These are phyloP conservation scores for Castanea sativa DNA, from an alignment of 306 rosid genomes.

Conservation along the genomic window DNA sequence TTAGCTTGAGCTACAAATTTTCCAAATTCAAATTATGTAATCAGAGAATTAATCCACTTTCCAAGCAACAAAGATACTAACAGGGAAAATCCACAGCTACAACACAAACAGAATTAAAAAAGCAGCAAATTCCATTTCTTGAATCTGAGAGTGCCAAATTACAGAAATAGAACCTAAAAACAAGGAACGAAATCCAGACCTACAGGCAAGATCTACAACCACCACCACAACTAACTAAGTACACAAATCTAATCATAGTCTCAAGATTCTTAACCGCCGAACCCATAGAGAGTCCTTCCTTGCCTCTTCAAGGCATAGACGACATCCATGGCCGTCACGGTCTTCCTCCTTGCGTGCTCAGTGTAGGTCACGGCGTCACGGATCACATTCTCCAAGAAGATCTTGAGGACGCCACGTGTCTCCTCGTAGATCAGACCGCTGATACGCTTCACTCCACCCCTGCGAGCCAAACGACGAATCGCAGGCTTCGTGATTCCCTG, in stretches of 20 bases:
- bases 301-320: constrained; percentile 54
- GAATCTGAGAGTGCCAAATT: background rate
- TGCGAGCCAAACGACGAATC: constrained; percentile 49
- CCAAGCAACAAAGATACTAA: too few species aligned
- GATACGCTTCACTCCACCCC: constrained; percentile 54
- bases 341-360: constrained; percentile 51
- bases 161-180: background rate
- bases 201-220: constrained; percentile 7
- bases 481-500: constrained; percentile 58
- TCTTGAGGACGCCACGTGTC: constrained; percentile 50
- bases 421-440: constrained; percentile 54
- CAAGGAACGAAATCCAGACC: background rate
- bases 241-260: background rate
- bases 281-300: constrained; percentile 52
- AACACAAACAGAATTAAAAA: background rate
- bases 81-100: too few species aligned
- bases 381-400: constrained; percentile 49
- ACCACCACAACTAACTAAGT: too few species aligned
- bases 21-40: too few species aligned
- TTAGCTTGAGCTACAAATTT: background rate
- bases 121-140: background rate
- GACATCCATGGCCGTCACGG: constrained; percentile 52
- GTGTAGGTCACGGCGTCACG: constrained; percentile 55
- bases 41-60: too few species aligned
- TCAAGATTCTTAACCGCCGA: constrained; percentile 31